These are phyloP conservation scores for Xylaria sp. DNA, from an alignment of 2,329 filamentous ascomycete genomes.

Conservation along the genomic window DNA sequence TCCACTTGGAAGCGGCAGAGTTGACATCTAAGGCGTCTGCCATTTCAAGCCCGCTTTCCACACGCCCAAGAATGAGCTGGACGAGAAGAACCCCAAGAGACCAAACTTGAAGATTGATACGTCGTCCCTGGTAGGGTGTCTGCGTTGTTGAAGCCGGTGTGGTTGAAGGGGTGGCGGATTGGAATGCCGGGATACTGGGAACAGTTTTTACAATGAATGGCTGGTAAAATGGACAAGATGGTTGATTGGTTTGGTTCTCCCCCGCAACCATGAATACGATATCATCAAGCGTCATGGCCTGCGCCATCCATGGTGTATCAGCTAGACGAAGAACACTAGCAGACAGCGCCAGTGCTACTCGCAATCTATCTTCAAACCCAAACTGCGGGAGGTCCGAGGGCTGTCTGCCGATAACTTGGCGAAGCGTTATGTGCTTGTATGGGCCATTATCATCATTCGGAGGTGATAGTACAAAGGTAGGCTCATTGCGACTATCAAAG, in stretches of 20 bases:
- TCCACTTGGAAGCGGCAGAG: background rate
- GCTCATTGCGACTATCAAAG: background rate
- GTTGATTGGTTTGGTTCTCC: background rate
- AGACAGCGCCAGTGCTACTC: constrained; percentile 12
- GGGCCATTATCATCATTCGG: background rate
- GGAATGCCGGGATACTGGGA: background rate
- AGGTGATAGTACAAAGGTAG: constrained; percentile 7
- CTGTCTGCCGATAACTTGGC: background rate
- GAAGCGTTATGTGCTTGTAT: background rate
- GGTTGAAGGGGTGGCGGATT: background rate
- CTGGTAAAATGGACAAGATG: background rate
- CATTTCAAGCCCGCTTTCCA: background rate
- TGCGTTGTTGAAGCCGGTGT: background rate
- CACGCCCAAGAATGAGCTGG: constrained; percentile 4
- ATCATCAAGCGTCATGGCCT: constrained; percentile 8
- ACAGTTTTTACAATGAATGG: constrained; percentile 1
- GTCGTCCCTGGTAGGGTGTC: background rate
- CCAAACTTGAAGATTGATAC: background rate
- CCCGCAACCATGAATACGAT: background rate
- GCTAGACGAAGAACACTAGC: constrained; percentile 1
- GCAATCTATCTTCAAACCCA: background rate
- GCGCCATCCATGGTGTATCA: constrained; percentile 5
- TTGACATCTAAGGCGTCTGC: background rate
- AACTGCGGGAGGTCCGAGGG: background rate
- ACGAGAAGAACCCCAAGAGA: constrained; percentile 3